Evolutionary conservation across 2,329 filamentous ascomycete genomes (phyloP).

Genomic region (Gnomoniopsis smithogilvyi): DNA sequence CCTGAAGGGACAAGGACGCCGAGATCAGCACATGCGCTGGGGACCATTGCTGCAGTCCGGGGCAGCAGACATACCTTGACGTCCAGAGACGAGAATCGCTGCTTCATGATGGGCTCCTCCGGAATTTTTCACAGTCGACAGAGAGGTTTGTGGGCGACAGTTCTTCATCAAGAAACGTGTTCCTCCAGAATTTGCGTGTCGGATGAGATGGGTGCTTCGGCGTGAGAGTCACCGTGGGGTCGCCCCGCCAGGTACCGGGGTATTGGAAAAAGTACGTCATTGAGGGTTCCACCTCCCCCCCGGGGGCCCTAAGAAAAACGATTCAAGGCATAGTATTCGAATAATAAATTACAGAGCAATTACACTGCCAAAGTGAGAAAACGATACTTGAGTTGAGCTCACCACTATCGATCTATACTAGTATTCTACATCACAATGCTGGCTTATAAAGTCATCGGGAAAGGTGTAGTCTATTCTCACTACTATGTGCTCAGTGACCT

Average conservation of each 20-base stretch:
- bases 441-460: too few relatives aligned
- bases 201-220: conserved; percentile 2
- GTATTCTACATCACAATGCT: too few relatives aligned
- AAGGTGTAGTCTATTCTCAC: too few relatives aligned
- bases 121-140: background rate
- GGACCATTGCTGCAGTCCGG: background rate
- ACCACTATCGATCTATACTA: too few relatives aligned
- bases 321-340: too few relatives aligned
- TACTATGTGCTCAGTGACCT: too few relatives aligned
- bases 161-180: background rate
- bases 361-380: too few relatives aligned
- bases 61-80: conserved; percentile 53
- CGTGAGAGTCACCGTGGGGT: background rate
- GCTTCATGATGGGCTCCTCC: conserved; percentile 59
- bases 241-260: background rate
- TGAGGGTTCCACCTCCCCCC: too few relatives aligned
- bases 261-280: background rate
- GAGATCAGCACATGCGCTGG: background rate
- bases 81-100: conserved; percentile 75
- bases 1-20: conserved; percentile 45
- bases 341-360: too few relatives aligned
- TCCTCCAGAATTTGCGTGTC: conserved; percentile 8
- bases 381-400: too few relatives aligned
- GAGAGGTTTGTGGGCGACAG: background rate
- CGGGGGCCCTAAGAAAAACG: too few relatives aligned